Conservation (phyloP, 176 grass and related monocot species). For the Saccharum spontaneum region DNA sequence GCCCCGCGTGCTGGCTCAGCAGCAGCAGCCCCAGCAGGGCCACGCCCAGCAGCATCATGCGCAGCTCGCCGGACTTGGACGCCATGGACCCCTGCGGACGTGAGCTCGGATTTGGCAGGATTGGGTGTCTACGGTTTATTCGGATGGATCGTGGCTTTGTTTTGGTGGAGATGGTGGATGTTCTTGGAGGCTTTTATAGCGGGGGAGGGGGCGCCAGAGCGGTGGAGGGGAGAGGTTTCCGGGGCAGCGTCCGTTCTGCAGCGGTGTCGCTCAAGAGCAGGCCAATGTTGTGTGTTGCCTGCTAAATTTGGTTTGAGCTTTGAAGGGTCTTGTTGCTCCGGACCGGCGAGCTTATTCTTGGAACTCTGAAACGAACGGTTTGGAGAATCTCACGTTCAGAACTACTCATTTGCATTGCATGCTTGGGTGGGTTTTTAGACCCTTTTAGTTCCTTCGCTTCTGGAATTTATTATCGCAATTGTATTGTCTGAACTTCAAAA, state of each 20-base stretch:
- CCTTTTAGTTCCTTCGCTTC: not conserved
- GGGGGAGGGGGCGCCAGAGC: not conserved
- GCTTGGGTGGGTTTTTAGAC: not conserved
- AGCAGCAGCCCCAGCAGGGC: constrained; percentile 44
- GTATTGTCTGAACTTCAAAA: not conserved
- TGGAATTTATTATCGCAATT: not conserved
- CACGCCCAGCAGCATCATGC: constrained; percentile 41
- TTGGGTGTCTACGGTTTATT: constrained; percentile 17
- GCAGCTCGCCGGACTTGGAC: constrained; percentile 44
- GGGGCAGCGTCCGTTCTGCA: not conserved
- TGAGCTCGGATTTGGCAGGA: not conserved
- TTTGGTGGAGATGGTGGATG: constrained; percentile 5
- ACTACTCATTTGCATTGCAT: not conserved
- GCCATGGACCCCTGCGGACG: constrained; percentile 27
- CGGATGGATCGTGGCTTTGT: not conserved
- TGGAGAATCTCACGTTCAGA: not conserved
- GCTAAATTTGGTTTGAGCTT: not conserved
- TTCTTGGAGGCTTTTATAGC: constrained; percentile 35
- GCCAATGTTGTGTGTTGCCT: not conserved
- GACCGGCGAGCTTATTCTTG: not conserved
- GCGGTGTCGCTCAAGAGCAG: constrained; percentile 31
- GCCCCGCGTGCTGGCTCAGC: constrained; percentile 29
- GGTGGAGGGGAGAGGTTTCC: constrained; percentile 37
- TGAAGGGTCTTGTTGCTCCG: not conserved
- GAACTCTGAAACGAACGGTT: not conserved